A percentile compares a stretch with the other conserved stretches of the same genome.
Conservation (phyloP, 139 green algal species). For the Picochlorum costavermella region DNA sequence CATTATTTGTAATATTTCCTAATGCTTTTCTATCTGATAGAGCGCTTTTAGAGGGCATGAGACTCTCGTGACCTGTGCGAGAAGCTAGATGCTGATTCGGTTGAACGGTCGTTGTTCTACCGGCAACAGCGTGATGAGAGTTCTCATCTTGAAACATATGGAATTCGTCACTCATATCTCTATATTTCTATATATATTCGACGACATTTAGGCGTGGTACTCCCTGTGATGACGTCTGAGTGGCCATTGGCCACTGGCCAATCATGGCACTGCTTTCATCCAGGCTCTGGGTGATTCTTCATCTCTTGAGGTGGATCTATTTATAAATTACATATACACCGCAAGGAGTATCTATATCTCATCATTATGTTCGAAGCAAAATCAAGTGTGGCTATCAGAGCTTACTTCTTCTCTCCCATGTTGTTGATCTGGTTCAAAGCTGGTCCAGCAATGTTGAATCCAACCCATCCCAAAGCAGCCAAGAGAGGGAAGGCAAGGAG, state of each 20-base stretch:
- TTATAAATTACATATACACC: not conserved
- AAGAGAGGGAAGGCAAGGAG: conserved; percentile 6
- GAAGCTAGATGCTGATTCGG: too few relatives aligned
- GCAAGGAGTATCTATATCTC: conserved; percentile 20
- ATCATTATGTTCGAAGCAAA: not conserved
- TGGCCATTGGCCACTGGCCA: too few relatives aligned
- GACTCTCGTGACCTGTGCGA: not conserved
- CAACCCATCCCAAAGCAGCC: conserved; percentile 12
- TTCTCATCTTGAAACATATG: not conserved
- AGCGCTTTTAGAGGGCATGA: not conserved
- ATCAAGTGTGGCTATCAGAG: conserved; percentile 4
- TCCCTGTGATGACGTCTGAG: too few relatives aligned
- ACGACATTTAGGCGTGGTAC: too few relatives aligned
- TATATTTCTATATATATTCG: too few relatives aligned
- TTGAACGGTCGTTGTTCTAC: too few relatives aligned
- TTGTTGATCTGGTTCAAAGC: not conserved
- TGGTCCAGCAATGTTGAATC: conserved; percentile 5
- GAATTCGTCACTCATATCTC: not conserved
- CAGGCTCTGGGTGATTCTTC: too few relatives aligned
- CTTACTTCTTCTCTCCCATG: conserved; percentile 11
- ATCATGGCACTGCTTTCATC: too few relatives aligned
- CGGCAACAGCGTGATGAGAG: not conserved
- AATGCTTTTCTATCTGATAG: conserved; percentile 3
- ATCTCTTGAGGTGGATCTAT: too few relatives aligned
- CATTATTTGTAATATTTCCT: conserved; percentile 6